Evolutionary conservation across 2,329 filamentous ascomycete genomes (phyloP), one percentile per base, ranked within the genome.

Genomic region (Fusarium penzigii): DNA sequence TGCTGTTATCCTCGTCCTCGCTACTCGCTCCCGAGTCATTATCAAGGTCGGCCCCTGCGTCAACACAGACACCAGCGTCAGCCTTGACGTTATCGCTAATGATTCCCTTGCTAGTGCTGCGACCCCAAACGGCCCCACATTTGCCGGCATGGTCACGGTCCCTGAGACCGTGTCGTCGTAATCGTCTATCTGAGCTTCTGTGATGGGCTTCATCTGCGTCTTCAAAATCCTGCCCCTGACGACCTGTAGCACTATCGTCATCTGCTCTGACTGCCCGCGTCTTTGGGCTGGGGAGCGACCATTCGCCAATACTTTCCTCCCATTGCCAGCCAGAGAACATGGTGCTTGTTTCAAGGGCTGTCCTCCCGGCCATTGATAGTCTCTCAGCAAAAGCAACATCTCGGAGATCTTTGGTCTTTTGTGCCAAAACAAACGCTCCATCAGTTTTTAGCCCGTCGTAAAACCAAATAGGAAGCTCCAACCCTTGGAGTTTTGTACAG

Each of bases 301-400:
- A 75, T 51, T 75, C 72, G 47, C 72, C 70, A 25, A 75, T 73
- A 16, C 70, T 71, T 39, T 73, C 71, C 44, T 75, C 72, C 72
- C 72, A 75, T 39, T 61, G 60, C 66, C 71, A 75, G 7, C 71
- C 71, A 3, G 68, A 66, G 46, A 72, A 73, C 6, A 69, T 61
- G 10, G 54, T 61, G 20, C 52, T 62, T 7, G 43, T 45, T 39
- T 50, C 48, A 25, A 52, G 39, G 14, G 44, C 47, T 16, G 48
- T 49, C 17, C 52, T 54, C 13, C 47, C 45, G 17, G 55, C 49
- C 7, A 41, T 49, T 17, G 59, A 50, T 25, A 81, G 67, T 29
- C 67, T 72, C 57, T 84, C 81, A 3, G 80, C 81, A 59, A 79
- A 82, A 10, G 75, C 76, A 39, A 83, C 72, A 57, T 84, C 80